Evolutionary conservation across 306 rosid genomes (phyloP), one percentile per base, ranked within the genome.

Genomic region (Carpinus viminea): DNA sequence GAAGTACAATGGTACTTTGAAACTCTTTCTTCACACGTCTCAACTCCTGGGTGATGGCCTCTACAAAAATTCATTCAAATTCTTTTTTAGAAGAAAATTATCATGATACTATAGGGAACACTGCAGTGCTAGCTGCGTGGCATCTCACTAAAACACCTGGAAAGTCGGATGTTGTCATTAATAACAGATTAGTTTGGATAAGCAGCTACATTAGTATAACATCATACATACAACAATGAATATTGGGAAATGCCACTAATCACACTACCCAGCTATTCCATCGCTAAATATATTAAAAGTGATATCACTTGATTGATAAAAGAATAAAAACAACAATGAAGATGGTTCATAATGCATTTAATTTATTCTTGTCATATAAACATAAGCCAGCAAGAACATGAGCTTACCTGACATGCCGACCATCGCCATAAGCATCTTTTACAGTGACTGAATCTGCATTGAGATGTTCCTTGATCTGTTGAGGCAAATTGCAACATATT

Each of bases 401-500:
- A 4, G 55, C 88, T 85, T 68, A 90, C 94, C 92, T 85, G 26
- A 94, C 97, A 71, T 94, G 98, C 12, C 97, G 89, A 76, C 98
- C 98, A 81, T 94, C 98, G 2, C 98, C 97, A 64, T 80, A 83
- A 50, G 92, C 92, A 87, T 94, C 98, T 83, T 87, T 88, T 0
- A 94, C 97, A 0, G 80, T 43, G 73, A 91, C 97, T 2, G 91
- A 89, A 71, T 94, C 95, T 11, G 97, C 98, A 82, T 81, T 85
- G 36, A 94, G 87, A 45, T 92, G 93, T 60, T 92, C 96, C 89
- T 86, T 91, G 62, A 94, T 94, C 92, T 90, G 90, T 78, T 60
- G 15, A 54, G 54, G 62, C 62, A 71, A 38, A 36, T 76, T 57
- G 17, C 76, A 77, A 74, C 45, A 45, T 72, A 60, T 66, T 53